Evolutionary conservation across 2,329 filamentous ascomycete species (phyloP).

Genomic region (Elsinoe perseae): DNA sequence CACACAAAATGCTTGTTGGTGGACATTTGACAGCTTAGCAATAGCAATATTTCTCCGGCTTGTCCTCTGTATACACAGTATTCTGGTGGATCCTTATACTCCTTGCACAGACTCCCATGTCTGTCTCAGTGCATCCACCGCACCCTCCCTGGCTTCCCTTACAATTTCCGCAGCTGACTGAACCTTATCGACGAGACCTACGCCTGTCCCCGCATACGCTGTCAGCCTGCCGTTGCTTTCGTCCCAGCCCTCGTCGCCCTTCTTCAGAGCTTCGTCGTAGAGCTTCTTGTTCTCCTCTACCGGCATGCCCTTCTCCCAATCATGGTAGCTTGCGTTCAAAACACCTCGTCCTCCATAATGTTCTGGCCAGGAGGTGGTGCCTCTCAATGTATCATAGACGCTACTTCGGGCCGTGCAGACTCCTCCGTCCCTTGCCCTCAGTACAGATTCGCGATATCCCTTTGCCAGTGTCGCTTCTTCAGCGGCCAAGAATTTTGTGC

Average conservation of each 20-base stretch:
- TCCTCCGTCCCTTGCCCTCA: slow-evolving; percentile 45
- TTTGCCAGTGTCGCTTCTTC: slow-evolving; percentile 38
- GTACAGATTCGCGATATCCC: slow-evolving; percentile 41
- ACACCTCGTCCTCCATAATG: slow-evolving; percentile 52
- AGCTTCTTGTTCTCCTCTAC: slow-evolving; percentile 37
- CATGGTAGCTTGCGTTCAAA: slow-evolving; percentile 45
- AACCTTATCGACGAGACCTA: slow-evolving; percentile 49
- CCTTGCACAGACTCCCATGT: slow-evolving; percentile 9
- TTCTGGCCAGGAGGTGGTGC: slow-evolving; percentile 51
- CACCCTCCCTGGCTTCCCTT: slow-evolving; percentile 36
- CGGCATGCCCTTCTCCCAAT: slow-evolving; percentile 32
- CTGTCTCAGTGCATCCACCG: slow-evolving; percentile 26
- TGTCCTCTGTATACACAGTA: background rate
- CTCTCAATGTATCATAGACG: slow-evolving; percentile 47
- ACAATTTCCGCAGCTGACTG: slow-evolving; percentile 48
- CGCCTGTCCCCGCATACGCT: slow-evolving; percentile 54
- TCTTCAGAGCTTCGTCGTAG: slow-evolving; percentile 42
- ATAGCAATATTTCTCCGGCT: background rate
- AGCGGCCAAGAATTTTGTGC: slow-evolving; percentile 54
- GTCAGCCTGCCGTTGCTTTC: slow-evolving; percentile 48
- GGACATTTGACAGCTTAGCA: background rate
- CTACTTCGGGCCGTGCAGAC: slow-evolving; percentile 42
- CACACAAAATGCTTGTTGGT: background rate
- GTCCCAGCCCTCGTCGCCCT: slow-evolving; percentile 42
- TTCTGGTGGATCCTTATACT: background rate